Base-by-base conservation (phyloP, 768 basidiomycete genomes). In the Termitomyces titanicus region DNA sequence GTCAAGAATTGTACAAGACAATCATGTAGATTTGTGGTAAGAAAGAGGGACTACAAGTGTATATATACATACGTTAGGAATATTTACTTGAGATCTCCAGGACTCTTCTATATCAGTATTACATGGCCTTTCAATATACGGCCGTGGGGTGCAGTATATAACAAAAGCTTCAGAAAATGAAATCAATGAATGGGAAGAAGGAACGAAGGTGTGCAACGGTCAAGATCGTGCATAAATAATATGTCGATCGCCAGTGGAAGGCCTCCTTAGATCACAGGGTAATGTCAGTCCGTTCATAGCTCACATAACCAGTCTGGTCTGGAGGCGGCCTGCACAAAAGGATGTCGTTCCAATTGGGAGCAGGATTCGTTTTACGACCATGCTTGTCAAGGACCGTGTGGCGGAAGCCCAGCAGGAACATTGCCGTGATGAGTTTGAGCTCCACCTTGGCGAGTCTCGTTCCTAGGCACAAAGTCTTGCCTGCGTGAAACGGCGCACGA, bases 331-430 rank as follows among this genome's bases (percentile, higher is more conserved):
- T 79, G 68, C 88, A 88, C 54, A 83, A 71, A 40, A 88, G 75
- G 55, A 80, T 80, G 65, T 90, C 88, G 68, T 91, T 90, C 89
- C 89, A 90, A 64, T 91, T 85, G 10, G 89, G 89, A 35, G 67
- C 74, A 33, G 72, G 67, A 51, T 68, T 66, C 6, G 74, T 72
- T 7, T 69, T 69, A 59, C 72, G 70, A 34, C 85, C 88, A 25
- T 60, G 65, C 34, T 68, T 68, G 64, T 89, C 83, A 13, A 88
- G 80, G 54, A 84, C 70, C 40, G 69, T 70, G 65, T 84, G 80
- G 57, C 80, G 79, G 65, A 84, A 87, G 27, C 82, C 82, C 46
- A 89, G 71, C 22, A 89, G 68, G 64, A 89, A 79, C 74, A 87
- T 79, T 51, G 88, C 82, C 12, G 82, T 74, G 42, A 89, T 68